These are phyloP conservation scores for Eragrostis nindensis DNA, from an alignment of 176 grass and related monocot genomes.

Conservation along the genomic window DNA sequence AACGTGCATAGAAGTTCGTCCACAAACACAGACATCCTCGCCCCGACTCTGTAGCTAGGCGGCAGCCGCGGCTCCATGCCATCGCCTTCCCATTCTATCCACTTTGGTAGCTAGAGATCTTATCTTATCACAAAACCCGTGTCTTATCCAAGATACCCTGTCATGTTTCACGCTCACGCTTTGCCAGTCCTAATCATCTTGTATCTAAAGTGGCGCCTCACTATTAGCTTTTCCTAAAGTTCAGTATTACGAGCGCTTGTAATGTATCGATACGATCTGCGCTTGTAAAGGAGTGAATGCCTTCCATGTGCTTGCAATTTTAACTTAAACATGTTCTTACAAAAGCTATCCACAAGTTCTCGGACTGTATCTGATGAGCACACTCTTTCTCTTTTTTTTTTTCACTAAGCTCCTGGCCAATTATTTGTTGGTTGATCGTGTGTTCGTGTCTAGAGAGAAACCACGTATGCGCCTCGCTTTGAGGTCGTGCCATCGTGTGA, in stretches of 20 bases:
- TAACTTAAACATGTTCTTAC: not conserved
- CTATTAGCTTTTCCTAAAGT: conserved; percentile 18
- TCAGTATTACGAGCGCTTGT: too few species aligned
- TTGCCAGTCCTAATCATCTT: conserved; percentile 36
- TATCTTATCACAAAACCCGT: conserved; percentile 50
- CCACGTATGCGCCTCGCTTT: not conserved
- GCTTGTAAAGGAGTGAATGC: not conserved
- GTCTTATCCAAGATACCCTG: conserved; percentile 36
- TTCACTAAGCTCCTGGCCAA: not conserved
- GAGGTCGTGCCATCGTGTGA: not conserved
- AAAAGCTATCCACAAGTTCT: not conserved
- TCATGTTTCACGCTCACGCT: conserved; percentile 20
- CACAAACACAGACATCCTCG: not conserved
- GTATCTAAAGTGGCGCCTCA: conserved; percentile 36
- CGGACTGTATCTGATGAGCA: not conserved
- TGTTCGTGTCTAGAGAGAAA: conserved; percentile 7
- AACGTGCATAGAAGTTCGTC: not conserved
- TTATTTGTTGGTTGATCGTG: not conserved
- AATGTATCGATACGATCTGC: conserved; percentile 7
- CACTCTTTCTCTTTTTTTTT: too few species aligned
- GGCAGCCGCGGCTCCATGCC: too few species aligned
- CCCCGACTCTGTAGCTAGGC: not conserved
- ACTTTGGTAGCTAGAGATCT: conserved; percentile 43
- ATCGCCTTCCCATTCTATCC: conserved; percentile 27
- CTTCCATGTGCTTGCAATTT: not conserved